Conservation (phyloP, 2,329 filamentous ascomycete species). For the Podosphaera fusca region DNA sequence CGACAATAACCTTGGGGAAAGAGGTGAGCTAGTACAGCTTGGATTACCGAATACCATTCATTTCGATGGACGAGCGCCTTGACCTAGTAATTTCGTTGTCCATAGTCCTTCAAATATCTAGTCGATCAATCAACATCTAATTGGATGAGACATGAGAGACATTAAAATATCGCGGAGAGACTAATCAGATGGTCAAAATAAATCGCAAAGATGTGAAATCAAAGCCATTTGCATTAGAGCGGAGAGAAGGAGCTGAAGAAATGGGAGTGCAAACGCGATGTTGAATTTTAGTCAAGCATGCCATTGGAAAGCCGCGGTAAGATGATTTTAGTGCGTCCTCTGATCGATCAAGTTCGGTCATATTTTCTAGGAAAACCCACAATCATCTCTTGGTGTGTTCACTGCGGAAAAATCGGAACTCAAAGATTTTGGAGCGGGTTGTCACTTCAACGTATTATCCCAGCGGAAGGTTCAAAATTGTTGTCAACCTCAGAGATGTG, state of each 20-base stretch:
- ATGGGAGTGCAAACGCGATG: background rate
- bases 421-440: background rate
- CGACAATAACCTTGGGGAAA: too few species aligned
- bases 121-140: too few species aligned
- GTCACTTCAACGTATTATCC: background rate
- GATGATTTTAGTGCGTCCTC: background rate
- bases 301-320: background rate
- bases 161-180: too few species aligned
- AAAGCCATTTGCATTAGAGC: too few species aligned
- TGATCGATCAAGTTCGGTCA: background rate
- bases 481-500: background rate
- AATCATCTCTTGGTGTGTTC: background rate
- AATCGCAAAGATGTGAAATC: too few species aligned
- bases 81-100: too few species aligned
- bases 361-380: background rate
- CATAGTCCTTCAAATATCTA: too few species aligned
- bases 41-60: too few species aligned
- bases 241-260: background rate
- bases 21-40: too few species aligned
- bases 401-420: background rate
- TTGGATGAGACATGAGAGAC: too few species aligned
- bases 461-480: background rate
- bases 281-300: background rate
- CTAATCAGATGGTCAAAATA: too few species aligned
- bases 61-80: too few species aligned